phyloP scores from a whole-genome alignment of 345 rosid genomes.

The Boechera stricta region DNA sequence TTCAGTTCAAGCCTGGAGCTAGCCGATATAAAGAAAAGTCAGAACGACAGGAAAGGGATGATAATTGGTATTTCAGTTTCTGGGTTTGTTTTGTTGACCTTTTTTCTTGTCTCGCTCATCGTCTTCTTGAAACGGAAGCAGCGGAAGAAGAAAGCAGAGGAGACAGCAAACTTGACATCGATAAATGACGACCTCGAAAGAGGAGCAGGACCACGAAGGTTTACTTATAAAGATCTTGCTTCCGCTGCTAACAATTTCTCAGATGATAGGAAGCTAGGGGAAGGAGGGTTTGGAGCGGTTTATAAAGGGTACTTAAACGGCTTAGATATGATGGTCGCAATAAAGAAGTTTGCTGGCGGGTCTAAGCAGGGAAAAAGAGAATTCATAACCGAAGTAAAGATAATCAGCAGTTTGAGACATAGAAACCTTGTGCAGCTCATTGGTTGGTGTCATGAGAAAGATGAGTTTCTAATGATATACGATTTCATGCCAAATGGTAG shows the following conservation, averaged over 20 bases:
- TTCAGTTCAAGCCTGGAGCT: slow-evolving; percentile 48
- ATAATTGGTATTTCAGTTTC: slow-evolving; percentile 35
- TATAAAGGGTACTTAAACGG: slow-evolving; percentile 54
- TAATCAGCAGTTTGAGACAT: slow-evolving; percentile 64
- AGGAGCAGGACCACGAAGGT: slow-evolving; percentile 63
- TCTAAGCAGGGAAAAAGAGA: slow-evolving; percentile 61
- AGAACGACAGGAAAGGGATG: slow-evolving; percentile 20
- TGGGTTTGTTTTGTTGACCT: slow-evolving; percentile 32
- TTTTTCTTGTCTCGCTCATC: slow-evolving; percentile 4
- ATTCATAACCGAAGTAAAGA: slow-evolving; percentile 59
- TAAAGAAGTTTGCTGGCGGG: slow-evolving; percentile 55
- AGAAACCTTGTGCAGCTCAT: slow-evolving; percentile 66
- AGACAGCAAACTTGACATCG: slow-evolving; percentile 39
- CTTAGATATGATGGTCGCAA: slow-evolving; percentile 47
- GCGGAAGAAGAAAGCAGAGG: slow-evolving; percentile 24
- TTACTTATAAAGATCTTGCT: slow-evolving; percentile 52
- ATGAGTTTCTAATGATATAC: slow-evolving; percentile 65
- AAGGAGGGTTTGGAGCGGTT: slow-evolving; percentile 67
- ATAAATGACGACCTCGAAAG: slow-evolving; percentile 58
- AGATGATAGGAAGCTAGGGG: slow-evolving; percentile 58
- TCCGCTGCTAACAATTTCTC: slow-evolving; percentile 60
- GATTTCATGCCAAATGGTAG: slow-evolving; percentile 81
- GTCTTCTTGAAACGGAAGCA: slow-evolving; percentile 29
- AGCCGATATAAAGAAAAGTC: slow-evolving; percentile 20
- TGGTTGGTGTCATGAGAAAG: slow-evolving; percentile 72